A percentile compares a stretch with the other conserved stretches of the same genome.
Evolutionary conservation across 352 stramenopile species (phyloP).

Genomic region (Globisporangium echinulatum): DNA sequence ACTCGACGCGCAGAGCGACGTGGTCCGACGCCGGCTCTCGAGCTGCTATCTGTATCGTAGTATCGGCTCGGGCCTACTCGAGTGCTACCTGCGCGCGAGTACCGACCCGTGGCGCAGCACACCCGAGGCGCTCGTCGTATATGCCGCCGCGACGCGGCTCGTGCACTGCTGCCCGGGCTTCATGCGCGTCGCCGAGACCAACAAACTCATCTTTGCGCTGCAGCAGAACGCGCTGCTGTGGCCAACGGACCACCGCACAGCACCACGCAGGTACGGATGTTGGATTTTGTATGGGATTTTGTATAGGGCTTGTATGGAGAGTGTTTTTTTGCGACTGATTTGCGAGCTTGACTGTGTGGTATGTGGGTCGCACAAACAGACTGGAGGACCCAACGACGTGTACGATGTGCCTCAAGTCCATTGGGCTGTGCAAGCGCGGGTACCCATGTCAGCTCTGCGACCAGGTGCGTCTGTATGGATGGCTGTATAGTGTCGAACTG

Average conservation of each 20-base stretch:
- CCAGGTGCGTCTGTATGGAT: slow-evolving; percentile 4
- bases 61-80: slow-evolving; percentile 15
- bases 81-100: slow-evolving; percentile 13
- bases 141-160: slow-evolving; percentile 10
- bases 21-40: slow-evolving; percentile 1
- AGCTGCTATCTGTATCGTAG: slow-evolving; percentile 11
- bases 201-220: slow-evolving; percentile 18
- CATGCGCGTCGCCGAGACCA: slow-evolving; percentile 16
- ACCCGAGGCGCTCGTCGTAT: slow-evolving; percentile 7
- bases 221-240: slow-evolving; percentile 8
- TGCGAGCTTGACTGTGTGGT: too few species aligned
- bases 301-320: too few species aligned
- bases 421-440: slow-evolving; percentile 9
- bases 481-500: neutral
- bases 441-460: slow-evolving; percentile 13
- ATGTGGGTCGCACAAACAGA: neutral
- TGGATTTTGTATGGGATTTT: neutral
- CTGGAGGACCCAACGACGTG: slow-evolving; percentile 11
- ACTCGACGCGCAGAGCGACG: slow-evolving; percentile 6
- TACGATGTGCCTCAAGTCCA: slow-evolving; percentile 13
- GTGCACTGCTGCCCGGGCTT: slow-evolving; percentile 14
- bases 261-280: neutral
- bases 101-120: slow-evolving; percentile 10
- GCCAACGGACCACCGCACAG: neutral
- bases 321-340: too few species aligned